Evolutionary conservation across 2,329 filamentous ascomycete genomes (phyloP).

Genomic region (Fusarium incarnatum): DNA sequence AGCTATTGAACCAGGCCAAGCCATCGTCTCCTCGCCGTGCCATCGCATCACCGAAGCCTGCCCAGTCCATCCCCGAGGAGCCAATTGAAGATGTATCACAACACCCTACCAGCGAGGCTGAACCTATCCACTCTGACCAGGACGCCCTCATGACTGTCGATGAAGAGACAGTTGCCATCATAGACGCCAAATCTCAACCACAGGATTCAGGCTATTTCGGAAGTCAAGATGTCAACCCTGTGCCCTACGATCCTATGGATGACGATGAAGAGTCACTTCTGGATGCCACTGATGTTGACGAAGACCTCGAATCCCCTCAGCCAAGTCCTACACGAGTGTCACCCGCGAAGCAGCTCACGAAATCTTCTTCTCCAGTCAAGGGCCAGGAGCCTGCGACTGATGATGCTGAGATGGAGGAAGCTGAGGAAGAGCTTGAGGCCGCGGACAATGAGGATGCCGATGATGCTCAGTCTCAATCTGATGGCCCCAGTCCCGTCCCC

Average conservation of each 20-base stretch:
- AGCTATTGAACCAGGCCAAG: constrained; percentile 52
- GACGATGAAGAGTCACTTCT: constrained; percentile 37
- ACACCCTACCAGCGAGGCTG: constrained; percentile 13
- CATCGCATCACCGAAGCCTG: constrained; percentile 49
- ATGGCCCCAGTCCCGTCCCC: constrained; percentile 79
- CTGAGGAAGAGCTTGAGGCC: constrained; percentile 24
- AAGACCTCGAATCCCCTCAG: constrained; percentile 32
- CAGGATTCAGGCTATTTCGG: constrained; percentile 79
- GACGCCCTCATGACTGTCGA: constrained; percentile 18
- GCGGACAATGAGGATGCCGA: constrained; percentile 48
- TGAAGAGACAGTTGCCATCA: not conserved
- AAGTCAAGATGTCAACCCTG: constrained; percentile 61
- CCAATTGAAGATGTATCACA: constrained; percentile 8
- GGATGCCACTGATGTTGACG: constrained; percentile 34
- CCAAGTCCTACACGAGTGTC: constrained; percentile 41
- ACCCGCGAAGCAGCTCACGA: constrained; percentile 1
- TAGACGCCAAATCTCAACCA: constrained; percentile 26
- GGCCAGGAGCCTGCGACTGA: not conserved
- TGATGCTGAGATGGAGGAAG: constrained; percentile 18
- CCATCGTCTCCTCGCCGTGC: constrained; percentile 50
- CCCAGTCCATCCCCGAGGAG: constrained; percentile 22
- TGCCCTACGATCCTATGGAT: constrained; percentile 39
- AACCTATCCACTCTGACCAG: constrained; percentile 20
- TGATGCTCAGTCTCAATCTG: constrained; percentile 71
- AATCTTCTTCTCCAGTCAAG: constrained; percentile 52